These are phyloP conservation scores for Pluteus cervinus DNA, from an alignment of 768 basidiomycete species.

Conservation along the genomic window DNA sequence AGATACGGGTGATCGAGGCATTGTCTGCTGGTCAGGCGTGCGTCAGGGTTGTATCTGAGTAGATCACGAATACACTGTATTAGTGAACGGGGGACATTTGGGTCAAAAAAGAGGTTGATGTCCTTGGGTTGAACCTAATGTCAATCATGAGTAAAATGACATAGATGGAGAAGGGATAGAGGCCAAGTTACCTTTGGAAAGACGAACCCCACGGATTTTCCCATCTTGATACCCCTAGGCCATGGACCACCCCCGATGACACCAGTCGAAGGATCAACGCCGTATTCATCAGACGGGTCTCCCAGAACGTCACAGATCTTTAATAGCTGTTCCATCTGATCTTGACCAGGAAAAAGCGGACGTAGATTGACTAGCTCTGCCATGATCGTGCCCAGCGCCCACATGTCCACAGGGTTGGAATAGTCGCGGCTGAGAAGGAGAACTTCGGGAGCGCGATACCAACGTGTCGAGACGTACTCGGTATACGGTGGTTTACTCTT, in stretches of 20 bases:
- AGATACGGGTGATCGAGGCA: constrained; percentile 90
- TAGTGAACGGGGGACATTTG: constrained; percentile 68
- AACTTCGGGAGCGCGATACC: constrained; percentile 99
- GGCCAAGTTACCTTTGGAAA: constrained; percentile 74
- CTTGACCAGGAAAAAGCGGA: constrained; percentile 91
- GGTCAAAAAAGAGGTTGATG: constrained; percentile 71
- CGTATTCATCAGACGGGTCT: constrained; percentile 83
- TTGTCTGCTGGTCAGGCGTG: constrained; percentile 78
- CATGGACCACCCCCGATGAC: constrained; percentile 84
- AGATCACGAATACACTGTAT: constrained; percentile 91
- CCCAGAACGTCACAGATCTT: constrained; percentile 91
- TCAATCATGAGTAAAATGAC: constrained; percentile 9
- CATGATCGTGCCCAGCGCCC: constrained; percentile 98
- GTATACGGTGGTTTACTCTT: constrained; percentile 89
- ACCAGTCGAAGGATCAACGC: constrained; percentile 62
- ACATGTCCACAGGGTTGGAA: constrained; percentile 97
- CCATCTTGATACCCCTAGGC: constrained; percentile 82
- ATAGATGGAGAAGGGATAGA: not conserved
- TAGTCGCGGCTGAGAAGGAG: constrained; percentile 88
- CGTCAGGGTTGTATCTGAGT: constrained; percentile 86
- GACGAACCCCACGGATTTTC: constrained; percentile 74
- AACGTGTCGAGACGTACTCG: constrained; percentile 98
- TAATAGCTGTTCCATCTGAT: constrained; percentile 88
- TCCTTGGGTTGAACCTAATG: constrained; percentile 59
- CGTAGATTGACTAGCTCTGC: constrained; percentile 93